These are phyloP conservation scores for Chromosphaera perkinsii DNA, from an alignment of 208 protist species.

Conservation along the genomic window DNA sequence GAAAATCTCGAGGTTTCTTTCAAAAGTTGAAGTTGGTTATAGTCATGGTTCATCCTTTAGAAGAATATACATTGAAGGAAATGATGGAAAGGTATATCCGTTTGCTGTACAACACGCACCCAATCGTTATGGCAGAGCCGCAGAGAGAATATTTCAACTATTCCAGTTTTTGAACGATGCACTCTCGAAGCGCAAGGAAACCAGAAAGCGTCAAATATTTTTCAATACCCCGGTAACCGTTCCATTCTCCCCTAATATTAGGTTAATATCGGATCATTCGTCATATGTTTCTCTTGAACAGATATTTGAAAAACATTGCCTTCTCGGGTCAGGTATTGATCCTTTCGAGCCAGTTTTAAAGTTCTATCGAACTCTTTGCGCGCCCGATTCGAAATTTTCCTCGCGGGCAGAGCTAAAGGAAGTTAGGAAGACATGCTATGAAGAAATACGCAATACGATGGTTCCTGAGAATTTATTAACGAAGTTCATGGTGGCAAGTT, in stretches of 20 bases:
- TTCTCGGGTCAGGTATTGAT: too few relatives aligned
- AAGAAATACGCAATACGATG: too few relatives aligned
- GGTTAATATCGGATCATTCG: constrained; percentile 12
- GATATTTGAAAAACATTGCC: constrained; percentile 10
- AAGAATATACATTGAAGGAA: background rate
- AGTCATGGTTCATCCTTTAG: constrained; percentile 15
- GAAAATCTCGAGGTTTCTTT: constrained; percentile 18
- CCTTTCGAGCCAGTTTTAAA: too few relatives aligned
- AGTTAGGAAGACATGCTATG: too few relatives aligned
- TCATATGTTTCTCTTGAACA: constrained; percentile 23
- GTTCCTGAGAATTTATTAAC: too few relatives aligned
- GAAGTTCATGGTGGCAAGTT: too few relatives aligned
- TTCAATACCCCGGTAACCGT: constrained; percentile 20
- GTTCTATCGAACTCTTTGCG: too few relatives aligned
- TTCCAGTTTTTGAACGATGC: constrained; percentile 17
- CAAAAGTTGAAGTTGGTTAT: constrained; percentile 3
- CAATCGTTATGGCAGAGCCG: constrained; percentile 5
- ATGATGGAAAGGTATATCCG: constrained; percentile 14
- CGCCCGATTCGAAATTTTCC: too few relatives aligned
- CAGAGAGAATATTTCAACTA: constrained; percentile 23
- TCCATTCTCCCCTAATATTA: background rate
- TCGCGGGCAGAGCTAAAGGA: too few relatives aligned
- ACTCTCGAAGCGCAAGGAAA: constrained; percentile 22
- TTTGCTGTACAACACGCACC: constrained; percentile 16
- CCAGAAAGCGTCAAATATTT: constrained; percentile 13